Base-by-base conservation (phyloP, 2,329 filamentous ascomycete genomes). In the Seiridium cupressi region DNA sequence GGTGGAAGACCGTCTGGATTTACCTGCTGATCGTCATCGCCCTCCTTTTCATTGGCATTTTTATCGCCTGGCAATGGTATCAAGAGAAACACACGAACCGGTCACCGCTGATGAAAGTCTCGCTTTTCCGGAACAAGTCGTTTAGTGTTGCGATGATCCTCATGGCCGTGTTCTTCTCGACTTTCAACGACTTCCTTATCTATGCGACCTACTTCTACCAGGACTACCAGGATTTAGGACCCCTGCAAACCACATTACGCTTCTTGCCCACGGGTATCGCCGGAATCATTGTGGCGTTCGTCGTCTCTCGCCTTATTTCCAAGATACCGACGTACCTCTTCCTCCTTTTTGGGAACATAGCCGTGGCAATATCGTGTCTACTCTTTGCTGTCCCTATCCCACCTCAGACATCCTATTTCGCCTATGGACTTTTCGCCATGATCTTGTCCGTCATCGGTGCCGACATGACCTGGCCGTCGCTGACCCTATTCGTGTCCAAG, bases 181-280 rank as follows among this genome's bases (percentile, higher is more conserved):
- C 81, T 2, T 91, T 91, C 75, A 90, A 89, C 74, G 87, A 88
- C 70, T 89, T 82, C 65, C 74, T 90, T 44, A 78, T 91, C 62
- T 89, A 83, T 66, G 83, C 86, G 1, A 91, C 89, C 4, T 91
- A 88, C 72, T 89, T 85, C 73, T 91, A 85, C 72, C 89, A 91
- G 71, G 82, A 88, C 63, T 90, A 84, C 69, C 86, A 88, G 65
- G 83, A 81, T 0, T 78, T 86, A 1, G 80, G 79, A 0, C 77
- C 87, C 0, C 76, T 90, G n/a, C 82, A 89, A 63, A 90, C 88
- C 0, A 89, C 87, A 10, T 70, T 91, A 7, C 85, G 87, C 3
- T 91, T 90, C 70, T 78, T 91, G 7, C 88, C 89, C 0, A 88
- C 84, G 0, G 88, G 88, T 8, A 77, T 88, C 0, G 78, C 77